A percentile compares a stretch with the other conserved stretches of the same genome.
These are phyloP conservation scores for Macrophomina phaseolina DNA, from an alignment of 2,329 filamentous ascomycete genomes.

Conservation along the genomic window DNA sequence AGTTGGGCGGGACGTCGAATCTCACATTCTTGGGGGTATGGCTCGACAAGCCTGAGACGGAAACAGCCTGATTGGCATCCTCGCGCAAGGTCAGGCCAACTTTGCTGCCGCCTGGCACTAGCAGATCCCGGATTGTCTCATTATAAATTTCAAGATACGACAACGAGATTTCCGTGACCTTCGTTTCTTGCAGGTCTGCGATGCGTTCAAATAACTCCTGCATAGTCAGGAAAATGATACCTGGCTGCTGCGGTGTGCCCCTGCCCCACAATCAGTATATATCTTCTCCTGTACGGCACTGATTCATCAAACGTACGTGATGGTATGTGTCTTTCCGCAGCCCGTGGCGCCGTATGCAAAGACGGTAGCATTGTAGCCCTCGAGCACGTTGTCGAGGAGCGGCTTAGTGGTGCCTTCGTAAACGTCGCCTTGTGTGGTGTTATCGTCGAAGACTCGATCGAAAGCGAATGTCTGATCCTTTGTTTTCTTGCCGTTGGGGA, in stretches of 20 bases:
- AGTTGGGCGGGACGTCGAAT: background rate
- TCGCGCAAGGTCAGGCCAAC: conserved; percentile 89
- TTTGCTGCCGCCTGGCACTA: conserved; percentile 84
- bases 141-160: conserved; percentile 99
- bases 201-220: conserved; percentile 98
- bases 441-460: conserved; percentile 96
- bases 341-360: conserved; percentile 98
- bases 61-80: conserved; percentile 91
- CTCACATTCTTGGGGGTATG: conserved; percentile 85
- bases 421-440: conserved; percentile 87
- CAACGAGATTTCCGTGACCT: conserved; percentile 85
- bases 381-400: conserved; percentile 92
- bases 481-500: conserved; percentile 82
- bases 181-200: conserved; percentile 81
- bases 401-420: conserved; percentile 91
- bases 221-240: conserved; percentile 99
- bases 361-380: conserved; percentile 98
- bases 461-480: conserved; percentile 99
- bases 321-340: conserved; percentile 98
- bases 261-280: conserved; percentile 45
- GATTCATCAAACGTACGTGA: conserved; percentile 55
- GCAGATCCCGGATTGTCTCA: conserved; percentile 93
- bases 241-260: conserved; percentile 87
- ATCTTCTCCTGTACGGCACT: conserved; percentile 79
- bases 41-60: conserved; percentile 87